Percentiles rank a stretch among this genome's conserved stretches.
These are phyloP conservation scores for Bolboschoenus planiculmis DNA, from an alignment of 176 grass and related monocot species.

Conservation along the genomic window DNA sequence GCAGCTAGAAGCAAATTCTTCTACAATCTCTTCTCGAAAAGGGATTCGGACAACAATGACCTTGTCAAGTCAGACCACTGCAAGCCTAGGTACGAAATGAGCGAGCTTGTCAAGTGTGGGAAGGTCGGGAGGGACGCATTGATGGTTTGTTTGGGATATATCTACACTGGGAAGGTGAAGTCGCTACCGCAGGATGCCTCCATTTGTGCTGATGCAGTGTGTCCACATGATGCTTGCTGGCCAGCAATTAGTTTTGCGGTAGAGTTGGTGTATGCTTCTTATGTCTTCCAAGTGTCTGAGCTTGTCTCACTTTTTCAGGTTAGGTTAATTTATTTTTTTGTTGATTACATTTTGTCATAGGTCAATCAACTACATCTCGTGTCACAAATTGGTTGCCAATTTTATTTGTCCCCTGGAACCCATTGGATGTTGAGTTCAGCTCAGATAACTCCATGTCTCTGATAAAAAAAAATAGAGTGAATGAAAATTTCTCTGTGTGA, in stretches of 20 bases:
- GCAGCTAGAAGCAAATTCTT: conserved; percentile 78
- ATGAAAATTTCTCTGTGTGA: background rate
- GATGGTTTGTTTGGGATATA: conserved; percentile 50
- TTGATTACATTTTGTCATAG: background rate
- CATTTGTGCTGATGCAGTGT: conserved; percentile 56
- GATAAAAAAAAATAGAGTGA: background rate
- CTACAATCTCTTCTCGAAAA: conserved; percentile 49
- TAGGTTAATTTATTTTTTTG: background rate
- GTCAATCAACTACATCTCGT: background rate
- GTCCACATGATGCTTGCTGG: conserved; percentile 82
- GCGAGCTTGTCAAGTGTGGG: conserved; percentile 48
- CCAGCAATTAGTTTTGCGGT: conserved; percentile 63
- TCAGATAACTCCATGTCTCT: background rate
- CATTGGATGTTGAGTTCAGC: background rate
- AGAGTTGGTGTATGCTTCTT: conserved; percentile 74
- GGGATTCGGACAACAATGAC: conserved; percentile 16
- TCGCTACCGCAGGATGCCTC: conserved; percentile 37
- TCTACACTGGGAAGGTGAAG: conserved; percentile 81
- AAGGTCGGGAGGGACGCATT: conserved; percentile 75
- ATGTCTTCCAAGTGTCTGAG: conserved; percentile 68
- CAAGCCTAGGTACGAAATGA: conserved; percentile 63
- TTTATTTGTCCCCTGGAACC: background rate
- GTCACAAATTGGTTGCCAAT: background rate
- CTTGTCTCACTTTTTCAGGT: conserved; percentile 86
- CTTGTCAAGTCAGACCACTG: background rate